Evolutionary conservation across 176 grass and related monocot genomes (phyloP), one percentile per base, ranked within the genome.

Genomic region (Lolium multiflorum): DNA sequence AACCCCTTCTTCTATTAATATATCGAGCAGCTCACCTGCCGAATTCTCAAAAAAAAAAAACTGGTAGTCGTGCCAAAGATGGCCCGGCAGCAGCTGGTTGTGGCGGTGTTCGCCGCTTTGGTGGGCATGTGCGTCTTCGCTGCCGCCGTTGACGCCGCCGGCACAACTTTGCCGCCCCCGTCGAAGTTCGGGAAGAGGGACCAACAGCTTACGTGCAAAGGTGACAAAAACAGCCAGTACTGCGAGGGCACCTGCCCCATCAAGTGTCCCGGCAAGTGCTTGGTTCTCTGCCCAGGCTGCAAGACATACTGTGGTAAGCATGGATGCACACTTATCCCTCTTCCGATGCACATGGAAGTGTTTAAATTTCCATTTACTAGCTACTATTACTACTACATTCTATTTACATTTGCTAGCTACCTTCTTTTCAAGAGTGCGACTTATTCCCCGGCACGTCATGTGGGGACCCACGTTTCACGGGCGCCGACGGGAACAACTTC

Each of bases 401-500:
- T 43, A 43, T 43, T 43, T 4, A 43, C 41, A 43, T 43, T 43
- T 7, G 6, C 41, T 43, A 43, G 41, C 41, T 43, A 43, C 44
- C 7, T 47, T 10, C 44, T 25, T 61, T 6, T n/a, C 8, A 49
- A 63, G 81, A 59, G 15, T 87, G 84, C 1, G 85, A 91, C n/a
- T 79, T 86, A 24, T 88, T 78, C 52, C 52, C 72, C 1, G 83
- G 89, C 7, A 1, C 17, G 13, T 38, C 9, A 5, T 88, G 85
- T 59, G 81, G 81, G 3, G 92, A 94, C 80, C 92, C 92, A 0
- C 87, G 87, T 11, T 91, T 94, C 80, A 91, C 82, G 4, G 92
- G 92, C 3, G 92, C 80, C 7, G 92, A 94, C 20, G 89, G 89
- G 60, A 94, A 94, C 84, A 87, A 65, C 83, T 94, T 94, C 75